These are phyloP conservation scores for Mycena haematopus DNA, from an alignment of 768 basidiomycete species.

Conservation along the genomic window DNA sequence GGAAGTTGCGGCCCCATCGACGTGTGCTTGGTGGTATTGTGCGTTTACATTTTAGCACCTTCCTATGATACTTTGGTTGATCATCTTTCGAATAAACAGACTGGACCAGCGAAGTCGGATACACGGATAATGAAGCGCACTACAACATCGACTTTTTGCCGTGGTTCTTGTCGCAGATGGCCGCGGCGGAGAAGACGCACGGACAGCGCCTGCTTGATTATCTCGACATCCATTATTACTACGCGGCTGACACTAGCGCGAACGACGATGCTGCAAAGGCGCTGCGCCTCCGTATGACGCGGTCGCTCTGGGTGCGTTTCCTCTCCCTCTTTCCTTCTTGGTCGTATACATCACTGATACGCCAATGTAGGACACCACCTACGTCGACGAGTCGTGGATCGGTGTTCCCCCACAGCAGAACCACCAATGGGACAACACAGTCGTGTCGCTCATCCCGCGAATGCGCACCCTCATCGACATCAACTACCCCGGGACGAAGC, in stretches of 20 bases:
- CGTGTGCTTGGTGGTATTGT: conserved; percentile 33
- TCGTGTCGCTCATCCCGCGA: conserved; percentile 55
- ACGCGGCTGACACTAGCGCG: conserved; percentile 57
- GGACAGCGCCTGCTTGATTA: conserved; percentile 58
- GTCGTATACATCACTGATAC: conserved; percentile 3
- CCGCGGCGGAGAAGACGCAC: conserved; percentile 38
- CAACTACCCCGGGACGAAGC: conserved; percentile 61
- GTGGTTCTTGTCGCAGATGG: conserved; percentile 62
- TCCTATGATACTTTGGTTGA: background rate
- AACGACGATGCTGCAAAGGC: conserved; percentile 59
- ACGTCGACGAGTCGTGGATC: conserved; percentile 63
- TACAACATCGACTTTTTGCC: conserved; percentile 60
- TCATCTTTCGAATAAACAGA: conserved; percentile 38
- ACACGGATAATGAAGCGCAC: conserved; percentile 56
- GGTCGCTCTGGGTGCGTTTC: conserved; percentile 54
- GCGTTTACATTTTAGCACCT: background rate
- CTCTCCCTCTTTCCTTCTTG: background rate
- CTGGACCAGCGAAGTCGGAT: conserved; percentile 59
- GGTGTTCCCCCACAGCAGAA: conserved; percentile 47
- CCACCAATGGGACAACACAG: conserved; percentile 52
- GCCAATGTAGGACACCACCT: conserved; percentile 46
- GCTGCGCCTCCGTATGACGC: conserved; percentile 53
- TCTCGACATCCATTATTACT: conserved; percentile 65
- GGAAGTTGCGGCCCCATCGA: conserved; percentile 28
- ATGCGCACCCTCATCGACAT: conserved; percentile 54